Evolutionary conservation across 371 early-diverging fungal species (phyloP), one percentile per base, ranked within the genome.

Genomic region (Mortierella sp.): DNA sequence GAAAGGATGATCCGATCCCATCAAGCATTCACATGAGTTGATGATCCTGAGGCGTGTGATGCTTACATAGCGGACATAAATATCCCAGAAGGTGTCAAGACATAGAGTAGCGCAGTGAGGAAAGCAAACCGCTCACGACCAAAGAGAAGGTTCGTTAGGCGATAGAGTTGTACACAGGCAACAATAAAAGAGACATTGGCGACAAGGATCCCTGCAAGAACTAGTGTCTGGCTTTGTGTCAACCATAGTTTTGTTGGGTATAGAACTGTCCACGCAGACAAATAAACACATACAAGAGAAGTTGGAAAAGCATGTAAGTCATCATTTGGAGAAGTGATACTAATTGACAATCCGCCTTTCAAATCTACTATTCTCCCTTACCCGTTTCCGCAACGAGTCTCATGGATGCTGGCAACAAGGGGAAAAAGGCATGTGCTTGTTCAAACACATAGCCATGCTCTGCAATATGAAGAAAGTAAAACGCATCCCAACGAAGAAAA

Each of bases 361-460:
- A 26, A 37, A 18, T 30, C 28, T n/a, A 57, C 15, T 26, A 57
- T n/a, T 6, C 4, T 37, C 37, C 9, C 18, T 14, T 82, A 85
- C 89, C 74, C 14, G 89, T 84, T 53, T 83, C 70, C 14, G 87
- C 72, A 7, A 91, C 52, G 9, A 77, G 19, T 44, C 90, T 83
- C 69, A 91, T 84, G 21, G 91, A 56, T 15, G 88, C 55, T 1
- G 98, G 97, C 62, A 94, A 74, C 26, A 94, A 80, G 7, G 99
- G 98, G 81, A 97, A 94, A 81, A 98, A 98, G 0, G 98, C 99
- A 80, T 92, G 88, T 75, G 92, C 92, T 72, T 97, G 95, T 72
- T 98, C 99, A 77, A 88, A 94, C 0, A 87, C 72, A 75, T 98
- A 98, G 12, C 95, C 96, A 15, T 89, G 62, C 70, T 91, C 87